Base-by-base conservation (phyloP, 768 basidiomycete genomes). In the Tulasnella sp. region DNA sequence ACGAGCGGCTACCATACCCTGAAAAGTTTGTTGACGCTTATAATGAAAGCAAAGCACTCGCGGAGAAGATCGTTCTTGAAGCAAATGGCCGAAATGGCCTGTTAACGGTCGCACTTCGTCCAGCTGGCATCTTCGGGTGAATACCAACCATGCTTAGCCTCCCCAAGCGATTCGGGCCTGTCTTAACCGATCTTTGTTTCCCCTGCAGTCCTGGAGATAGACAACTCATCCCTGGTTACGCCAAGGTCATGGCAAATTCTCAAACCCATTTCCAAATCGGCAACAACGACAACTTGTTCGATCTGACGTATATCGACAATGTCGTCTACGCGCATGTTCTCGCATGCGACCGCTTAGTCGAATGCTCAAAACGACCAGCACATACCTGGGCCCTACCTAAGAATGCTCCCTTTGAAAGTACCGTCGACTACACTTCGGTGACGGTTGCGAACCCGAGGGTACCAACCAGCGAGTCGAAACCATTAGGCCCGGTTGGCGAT, bases 231-330 rank as follows among this genome's bases (percentile, higher is more conserved):
- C 86, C 89, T 0, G 95, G 94, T n/a, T 87, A 97, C 48, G 92
- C 91, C 85, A 87, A 92, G 80, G 96, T 93, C 4, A 93, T 95
- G 85, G 89, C 93, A 83, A 89, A 91, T 69, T 91, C 92, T 24
- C 94, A 98, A 85, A 96, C 96, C 0, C 92, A 94, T 83, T 94
- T 95, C 89, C 97, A 98, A 86, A 92, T 99, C 82, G 98, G 98
- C 50, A 89, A 93, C 87, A 98, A 98, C 86, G 92, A 90, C 82
- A 99, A 99, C 85, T 86, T 99, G 4, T 96, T 95, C 84, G 98
- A 99, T 86, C 96, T 94, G 91, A 98, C 97, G 7, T 98, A 98
- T 84, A 96, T 99, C 83, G 96, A 92, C 78, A 99, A 99, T 85
- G 93, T 97, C 81, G 97, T 96, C 1, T 91, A 93, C 83, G 97